Evolutionary conservation across 306 rosid species (phyloP).

Genomic region (Spatholobus suberectus): DNA sequence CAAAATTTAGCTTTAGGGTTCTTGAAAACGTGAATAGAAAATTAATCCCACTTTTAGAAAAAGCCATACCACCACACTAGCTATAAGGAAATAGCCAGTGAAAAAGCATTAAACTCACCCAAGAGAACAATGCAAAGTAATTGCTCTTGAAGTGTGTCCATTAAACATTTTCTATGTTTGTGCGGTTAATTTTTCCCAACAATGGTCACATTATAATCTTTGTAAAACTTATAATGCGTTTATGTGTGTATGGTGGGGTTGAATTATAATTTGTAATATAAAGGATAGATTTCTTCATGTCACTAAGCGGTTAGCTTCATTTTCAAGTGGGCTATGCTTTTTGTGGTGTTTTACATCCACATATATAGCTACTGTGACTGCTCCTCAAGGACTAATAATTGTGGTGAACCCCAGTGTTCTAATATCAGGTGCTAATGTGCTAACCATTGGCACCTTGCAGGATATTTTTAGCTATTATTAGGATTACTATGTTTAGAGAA

Average conservation of each 20-base stretch:
- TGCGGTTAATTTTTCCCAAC: background rate
- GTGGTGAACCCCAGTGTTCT: too few species aligned
- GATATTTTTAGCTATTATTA: too few species aligned
- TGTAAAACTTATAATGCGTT: too few species aligned
- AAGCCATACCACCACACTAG: background rate
- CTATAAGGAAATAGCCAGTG: background rate
- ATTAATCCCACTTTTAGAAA: background rate
- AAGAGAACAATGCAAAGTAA: background rate
- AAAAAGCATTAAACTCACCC: background rate
- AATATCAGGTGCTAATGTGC: too few species aligned
- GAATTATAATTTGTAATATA: background rate
- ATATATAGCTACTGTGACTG: too few species aligned
- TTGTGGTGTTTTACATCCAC: too few species aligned
- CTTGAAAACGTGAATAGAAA: background rate
- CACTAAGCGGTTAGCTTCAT: background rate
- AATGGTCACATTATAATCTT: background rate
- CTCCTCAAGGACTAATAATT: too few species aligned
- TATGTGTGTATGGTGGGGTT: background rate
- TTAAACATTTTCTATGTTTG: background rate
- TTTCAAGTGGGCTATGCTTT: background rate
- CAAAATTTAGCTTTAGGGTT: too few species aligned
- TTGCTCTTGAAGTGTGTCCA: background rate
- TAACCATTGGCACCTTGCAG: too few species aligned
- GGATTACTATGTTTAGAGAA: too few species aligned
- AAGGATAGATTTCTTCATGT: background rate